Evolutionary conservation across 208 protist genomes (phyloP), one percentile per base, ranked within the genome.

Genomic region (Crithidia expoeki): DNA sequence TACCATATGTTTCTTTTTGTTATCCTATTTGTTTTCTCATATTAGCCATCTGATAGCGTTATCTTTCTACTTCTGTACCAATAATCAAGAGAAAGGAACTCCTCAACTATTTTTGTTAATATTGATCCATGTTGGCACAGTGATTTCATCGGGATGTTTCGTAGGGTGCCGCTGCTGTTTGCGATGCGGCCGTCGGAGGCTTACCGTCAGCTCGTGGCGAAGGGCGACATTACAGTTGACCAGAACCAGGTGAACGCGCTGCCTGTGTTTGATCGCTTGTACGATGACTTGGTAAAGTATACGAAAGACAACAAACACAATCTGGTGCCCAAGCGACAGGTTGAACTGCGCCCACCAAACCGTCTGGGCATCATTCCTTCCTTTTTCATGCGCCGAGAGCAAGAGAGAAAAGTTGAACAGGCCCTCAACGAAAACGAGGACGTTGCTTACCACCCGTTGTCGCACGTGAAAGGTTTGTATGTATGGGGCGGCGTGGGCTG

Each of bases 401-500:
- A 96, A 52, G 85, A 93, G 33, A 83, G 92, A 55, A 90, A 93
- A 58, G 77, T 94, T 23, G 74, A 61, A 25, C 68, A 78, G 27
- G 90, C 90, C 0, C 53, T 92, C 21, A 69, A 52, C 19, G 72
- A 79, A 28, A 73, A 66, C 46, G 75, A 68, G 16, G 70, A 72
- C 23, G 76, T 76, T 27, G 53, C 50, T 7, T 94, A 88, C 62
- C 91, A 96, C 47, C 91, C 91, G 6, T 71, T 95, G 19, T 95
- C 90, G 17, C 68, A 78, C 0, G 83, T 97, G 34, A 94, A 97
- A 62, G 96, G 96, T 0, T 61, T 98, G 16, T 98, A 98, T 68
- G 84, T 98, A 2, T 98, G 87, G 72, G 97, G 97, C 34, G 94
- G 95, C 34, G 96, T 98, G n/a, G 97, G 97, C 1, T 98, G 96